phyloP scores from a whole-genome alignment of 2,329 filamentous ascomycete genomes.

The Waltergamsia citrina region DNA sequence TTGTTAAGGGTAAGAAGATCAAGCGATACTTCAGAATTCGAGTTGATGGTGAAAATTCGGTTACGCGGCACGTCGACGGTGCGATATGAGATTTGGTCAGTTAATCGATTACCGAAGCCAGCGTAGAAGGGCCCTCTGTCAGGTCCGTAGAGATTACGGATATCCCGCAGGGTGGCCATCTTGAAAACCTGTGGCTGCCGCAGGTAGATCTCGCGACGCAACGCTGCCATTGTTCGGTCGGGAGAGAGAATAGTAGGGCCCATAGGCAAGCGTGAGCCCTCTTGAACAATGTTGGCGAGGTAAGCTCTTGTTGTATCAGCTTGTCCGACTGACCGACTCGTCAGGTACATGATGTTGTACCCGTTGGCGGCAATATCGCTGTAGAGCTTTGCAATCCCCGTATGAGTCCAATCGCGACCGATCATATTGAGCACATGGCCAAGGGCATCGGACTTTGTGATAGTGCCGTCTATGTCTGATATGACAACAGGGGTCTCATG shows the following conservation, averaged over 20 bases:
- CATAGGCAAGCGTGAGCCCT: constrained; percentile 74
- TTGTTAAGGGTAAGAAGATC: constrained; percentile 87
- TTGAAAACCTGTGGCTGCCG: constrained; percentile 98
- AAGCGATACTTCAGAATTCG: constrained; percentile 87
- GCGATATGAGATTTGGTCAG: constrained; percentile 91
- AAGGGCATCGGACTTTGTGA: constrained; percentile 92
- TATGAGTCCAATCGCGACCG: constrained; percentile 94
- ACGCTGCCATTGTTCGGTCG: constrained; percentile 86
- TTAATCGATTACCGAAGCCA: constrained; percentile 92
- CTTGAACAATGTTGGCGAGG: constrained; percentile 80
- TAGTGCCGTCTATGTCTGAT: constrained; percentile 96
- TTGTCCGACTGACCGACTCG: constrained; percentile 86
- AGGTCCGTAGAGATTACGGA: constrained; percentile 74
- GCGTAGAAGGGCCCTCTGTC: constrained; percentile 85
- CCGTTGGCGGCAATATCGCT: constrained; percentile 92
- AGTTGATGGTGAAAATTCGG: constrained; percentile 97
- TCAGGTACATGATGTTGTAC: constrained; percentile 98
- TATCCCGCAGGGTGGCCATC: constrained; percentile 95
- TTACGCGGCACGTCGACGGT: constrained; percentile 92
- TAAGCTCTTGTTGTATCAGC: constrained; percentile 87
- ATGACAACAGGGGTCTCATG: constrained; percentile 91
- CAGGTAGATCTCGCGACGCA: constrained; percentile 87
- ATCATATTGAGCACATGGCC: constrained; percentile 96
- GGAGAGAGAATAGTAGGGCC: constrained; percentile 94
- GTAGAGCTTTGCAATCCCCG: constrained; percentile 93